A percentile compares a stretch with the other conserved stretches of the same genome.
These are phyloP conservation scores for Linnemannia schmuckeri DNA, from an alignment of 192 early-diverging fungal genomes.

Conservation along the genomic window DNA sequence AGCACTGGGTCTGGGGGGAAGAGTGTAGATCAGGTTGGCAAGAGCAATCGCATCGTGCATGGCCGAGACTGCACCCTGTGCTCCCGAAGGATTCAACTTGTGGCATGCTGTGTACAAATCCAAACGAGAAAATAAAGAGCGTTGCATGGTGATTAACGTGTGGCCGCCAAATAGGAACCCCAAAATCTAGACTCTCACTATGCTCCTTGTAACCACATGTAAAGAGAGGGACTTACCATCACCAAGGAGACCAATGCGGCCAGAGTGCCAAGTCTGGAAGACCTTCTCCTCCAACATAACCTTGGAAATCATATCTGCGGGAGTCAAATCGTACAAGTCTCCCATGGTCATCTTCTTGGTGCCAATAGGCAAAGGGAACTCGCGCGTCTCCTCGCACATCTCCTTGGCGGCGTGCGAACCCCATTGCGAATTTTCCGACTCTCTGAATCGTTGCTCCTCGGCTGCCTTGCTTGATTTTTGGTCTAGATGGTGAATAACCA, in stretches of 20 bases:
- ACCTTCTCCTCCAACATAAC: slow-evolving; percentile 19
- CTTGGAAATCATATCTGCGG: slow-evolving; percentile 1
- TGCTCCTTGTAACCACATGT: too few species aligned
- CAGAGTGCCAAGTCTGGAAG: slow-evolving; percentile 8
- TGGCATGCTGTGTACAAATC: background rate
- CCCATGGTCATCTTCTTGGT: slow-evolving; percentile 7
- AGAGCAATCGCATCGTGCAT: slow-evolving; percentile 8
- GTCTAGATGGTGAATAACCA: slow-evolving; percentile 12
- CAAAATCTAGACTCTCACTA: too few species aligned
- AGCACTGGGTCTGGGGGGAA: background rate
- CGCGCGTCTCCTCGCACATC: slow-evolving; percentile 16
- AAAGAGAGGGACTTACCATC: slow-evolving; percentile 2
- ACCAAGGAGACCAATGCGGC: background rate
- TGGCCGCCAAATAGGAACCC: too few species aligned
- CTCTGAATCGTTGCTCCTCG: background rate
- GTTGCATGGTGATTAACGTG: too few species aligned
- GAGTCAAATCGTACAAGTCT: slow-evolving; percentile 1
- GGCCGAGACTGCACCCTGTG: slow-evolving; percentile 1
- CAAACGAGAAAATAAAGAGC: background rate
- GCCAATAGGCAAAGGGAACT: slow-evolving; percentile 5
- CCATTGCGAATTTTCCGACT: slow-evolving; percentile 4
- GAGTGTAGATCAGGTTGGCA: background rate
- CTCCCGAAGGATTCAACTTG: slow-evolving; percentile 10
- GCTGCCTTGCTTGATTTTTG: background rate
- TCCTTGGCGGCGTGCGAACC: slow-evolving; percentile 1